These are phyloP conservation scores for Rosellinia necatrix DNA, from an alignment of 2,329 filamentous ascomycete species.

Conservation along the genomic window DNA sequence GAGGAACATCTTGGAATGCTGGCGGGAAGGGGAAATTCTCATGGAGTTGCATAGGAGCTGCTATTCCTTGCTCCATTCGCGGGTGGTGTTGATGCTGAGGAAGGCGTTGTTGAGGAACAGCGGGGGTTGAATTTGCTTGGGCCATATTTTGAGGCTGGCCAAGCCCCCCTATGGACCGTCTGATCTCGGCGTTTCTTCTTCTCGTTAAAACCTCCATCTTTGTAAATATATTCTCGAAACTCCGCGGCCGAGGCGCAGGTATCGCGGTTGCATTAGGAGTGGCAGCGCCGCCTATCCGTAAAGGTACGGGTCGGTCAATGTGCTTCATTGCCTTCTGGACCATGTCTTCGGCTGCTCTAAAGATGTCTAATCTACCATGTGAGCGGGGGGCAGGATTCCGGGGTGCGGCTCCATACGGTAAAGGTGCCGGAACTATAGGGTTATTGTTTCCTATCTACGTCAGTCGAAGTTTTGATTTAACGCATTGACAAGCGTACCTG, in stretches of 20 bases:
- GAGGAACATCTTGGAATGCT: neutral
- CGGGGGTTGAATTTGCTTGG: neutral
- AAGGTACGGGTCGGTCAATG: neutral
- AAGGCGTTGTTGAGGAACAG: neutral
- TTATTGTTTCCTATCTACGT: conserved; percentile 10
- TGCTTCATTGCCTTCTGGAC: conserved; percentile 9
- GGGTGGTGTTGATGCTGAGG: neutral
- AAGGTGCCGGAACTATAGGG: neutral
- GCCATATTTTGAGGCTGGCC: neutral
- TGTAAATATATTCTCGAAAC: neutral
- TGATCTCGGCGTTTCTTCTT: neutral
- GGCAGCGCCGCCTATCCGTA: neutral
- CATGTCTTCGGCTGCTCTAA: conserved; percentile 5
- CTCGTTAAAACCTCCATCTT: conserved; percentile 10
- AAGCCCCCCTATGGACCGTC: too few species aligned
- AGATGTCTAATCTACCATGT: neutral
- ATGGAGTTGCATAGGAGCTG: neutral
- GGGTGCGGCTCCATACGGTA: neutral
- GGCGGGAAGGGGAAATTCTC: conserved; percentile 5
- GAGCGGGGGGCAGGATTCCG: neutral
- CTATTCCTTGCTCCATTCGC: neutral
- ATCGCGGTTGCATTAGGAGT: neutral
- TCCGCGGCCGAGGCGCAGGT: neutral
- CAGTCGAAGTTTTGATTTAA: neutral
- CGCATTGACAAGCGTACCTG: conserved; percentile 2